Percentiles rank a stretch among this genome's conserved stretches.
phyloP scores from a whole-genome alignment of 2,329 filamentous ascomycete species.

The Onygenales sp. region DNA sequence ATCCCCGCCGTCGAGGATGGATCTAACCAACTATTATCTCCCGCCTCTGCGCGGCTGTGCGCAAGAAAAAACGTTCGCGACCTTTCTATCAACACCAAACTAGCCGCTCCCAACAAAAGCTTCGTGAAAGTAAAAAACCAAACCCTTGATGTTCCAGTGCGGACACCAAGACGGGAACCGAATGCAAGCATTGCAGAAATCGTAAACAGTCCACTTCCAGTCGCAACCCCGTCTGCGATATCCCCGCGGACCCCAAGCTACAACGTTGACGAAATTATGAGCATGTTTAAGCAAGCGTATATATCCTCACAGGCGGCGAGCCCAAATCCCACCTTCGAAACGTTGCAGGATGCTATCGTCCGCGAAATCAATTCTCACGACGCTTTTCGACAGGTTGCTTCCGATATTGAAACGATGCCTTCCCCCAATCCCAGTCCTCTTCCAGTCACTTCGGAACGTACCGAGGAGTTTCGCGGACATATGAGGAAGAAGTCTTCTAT shows the following conservation, averaged over 20 bases:
- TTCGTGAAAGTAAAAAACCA: conserved; percentile 27
- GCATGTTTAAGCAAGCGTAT: conserved; percentile 31
- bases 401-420: conserved; percentile 3
- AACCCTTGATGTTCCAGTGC: conserved; percentile 6
- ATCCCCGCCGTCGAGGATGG: not conserved
- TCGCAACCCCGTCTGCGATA: conserved; percentile 16
- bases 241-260: conserved; percentile 18
- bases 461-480: conserved; percentile 6
- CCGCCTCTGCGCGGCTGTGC: conserved; percentile 1
- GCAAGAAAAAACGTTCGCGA: conserved; percentile 29
- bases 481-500: conserved; percentile 10
- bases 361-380: conserved; percentile 37
- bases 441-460: not conserved
- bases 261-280: conserved; percentile 32
- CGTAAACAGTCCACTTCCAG: conserved; percentile 30
- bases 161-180: conserved; percentile 11
- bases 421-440: conserved; percentile 2
- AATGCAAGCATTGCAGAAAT: conserved; percentile 32
- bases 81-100: conserved; percentile 31
- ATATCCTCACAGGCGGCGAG: conserved; percentile 19
- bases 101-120: conserved; percentile 23
- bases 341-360: conserved; percentile 33
- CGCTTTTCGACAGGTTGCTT: conserved; percentile 23
- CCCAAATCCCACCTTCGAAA: conserved; percentile 30
- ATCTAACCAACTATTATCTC: conserved; percentile 2